phyloP scores from a whole-genome alignment of 306 rosid species.

The Phaseolus lunatus region DNA sequence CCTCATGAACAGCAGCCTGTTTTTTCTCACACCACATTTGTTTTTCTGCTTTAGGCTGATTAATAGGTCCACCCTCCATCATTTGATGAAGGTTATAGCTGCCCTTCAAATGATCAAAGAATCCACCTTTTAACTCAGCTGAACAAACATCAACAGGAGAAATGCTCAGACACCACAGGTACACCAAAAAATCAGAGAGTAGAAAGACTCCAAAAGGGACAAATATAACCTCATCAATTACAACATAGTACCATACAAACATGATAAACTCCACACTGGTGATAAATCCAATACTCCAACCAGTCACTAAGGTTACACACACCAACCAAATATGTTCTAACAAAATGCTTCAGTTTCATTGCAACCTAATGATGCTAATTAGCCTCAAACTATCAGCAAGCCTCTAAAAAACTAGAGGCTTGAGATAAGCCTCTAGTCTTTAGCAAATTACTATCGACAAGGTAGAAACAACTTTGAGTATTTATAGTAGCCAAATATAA shows the following conservation, averaged over 20 bases:
- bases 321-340: slow-evolving; percentile 16
- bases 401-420: slow-evolving; percentile 11
- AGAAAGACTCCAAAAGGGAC: background rate
- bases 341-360: slow-evolving; percentile 10
- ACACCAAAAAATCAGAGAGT: slow-evolving; percentile 23
- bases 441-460: background rate
- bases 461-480: background rate
- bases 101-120: slow-evolving; percentile 40
- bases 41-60: slow-evolving; percentile 53
- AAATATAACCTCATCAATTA: background rate
- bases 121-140: slow-evolving; percentile 38
- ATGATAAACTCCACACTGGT: background rate
- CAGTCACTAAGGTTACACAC: background rate
- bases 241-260: slow-evolving; percentile 27
- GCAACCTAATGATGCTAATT: background rate
- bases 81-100: slow-evolving; percentile 44
- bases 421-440: background rate
- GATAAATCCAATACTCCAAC: slow-evolving; percentile 20
- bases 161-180: slow-evolving; percentile 6
- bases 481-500: background rate
- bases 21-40: slow-evolving; percentile 58
- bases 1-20: slow-evolving; percentile 67
- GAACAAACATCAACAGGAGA: slow-evolving; percentile 34
- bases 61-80: slow-evolving; percentile 53
- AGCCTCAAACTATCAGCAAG: no score